Percentiles rank a stretch among this genome's conserved stretches.
phyloP scores from a whole-genome alignment of 345 rosid species.

The Cardamine occulta region DNA sequence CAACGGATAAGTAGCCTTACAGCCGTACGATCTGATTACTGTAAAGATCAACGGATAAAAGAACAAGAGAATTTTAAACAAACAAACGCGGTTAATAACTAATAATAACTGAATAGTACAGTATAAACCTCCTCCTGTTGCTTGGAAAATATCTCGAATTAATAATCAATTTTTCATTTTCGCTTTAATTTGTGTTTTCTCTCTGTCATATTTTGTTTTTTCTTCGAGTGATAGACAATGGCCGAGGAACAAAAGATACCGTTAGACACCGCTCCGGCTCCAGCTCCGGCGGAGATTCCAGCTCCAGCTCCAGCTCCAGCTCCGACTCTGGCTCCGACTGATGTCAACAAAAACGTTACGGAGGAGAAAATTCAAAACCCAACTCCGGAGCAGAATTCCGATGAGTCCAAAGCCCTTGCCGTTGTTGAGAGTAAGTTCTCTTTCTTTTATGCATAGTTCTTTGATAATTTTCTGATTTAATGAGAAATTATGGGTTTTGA shows the following conservation, averaged over 20 bases:
- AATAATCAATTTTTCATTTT: conserved; percentile 21
- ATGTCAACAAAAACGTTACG: conserved; percentile 25
- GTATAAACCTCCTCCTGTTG: conserved; percentile 5
- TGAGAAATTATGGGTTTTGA: not conserved
- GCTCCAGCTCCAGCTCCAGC: conserved; percentile 29
- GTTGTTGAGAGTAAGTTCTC: conserved; percentile 57
- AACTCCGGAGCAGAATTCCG: conserved; percentile 43
- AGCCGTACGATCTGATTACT: conserved; percentile 17
- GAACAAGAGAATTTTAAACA: not conserved
- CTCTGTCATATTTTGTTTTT: not conserved
- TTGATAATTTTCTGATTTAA: not conserved
- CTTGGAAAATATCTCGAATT: not conserved
- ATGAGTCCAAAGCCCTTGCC: conserved; percentile 64
- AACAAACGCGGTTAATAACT: conserved; percentile 12
- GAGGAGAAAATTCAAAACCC: conserved; percentile 45
- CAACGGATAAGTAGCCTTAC: conserved; percentile 12
- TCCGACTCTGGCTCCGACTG: conserved; percentile 38
- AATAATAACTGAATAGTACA: not conserved
- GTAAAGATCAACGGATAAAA: conserved; percentile 38
- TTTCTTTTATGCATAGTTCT: conserved; percentile 12
- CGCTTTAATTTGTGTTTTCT: not conserved
- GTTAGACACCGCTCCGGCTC: conserved; percentile 18
- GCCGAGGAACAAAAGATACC: conserved; percentile 30
- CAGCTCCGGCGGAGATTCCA: conserved; percentile 1
- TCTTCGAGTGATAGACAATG: conserved; percentile 29